Base-by-base conservation (phyloP, 2,329 filamentous ascomycete genomes). In the Biscogniauxia mediterranea region DNA sequence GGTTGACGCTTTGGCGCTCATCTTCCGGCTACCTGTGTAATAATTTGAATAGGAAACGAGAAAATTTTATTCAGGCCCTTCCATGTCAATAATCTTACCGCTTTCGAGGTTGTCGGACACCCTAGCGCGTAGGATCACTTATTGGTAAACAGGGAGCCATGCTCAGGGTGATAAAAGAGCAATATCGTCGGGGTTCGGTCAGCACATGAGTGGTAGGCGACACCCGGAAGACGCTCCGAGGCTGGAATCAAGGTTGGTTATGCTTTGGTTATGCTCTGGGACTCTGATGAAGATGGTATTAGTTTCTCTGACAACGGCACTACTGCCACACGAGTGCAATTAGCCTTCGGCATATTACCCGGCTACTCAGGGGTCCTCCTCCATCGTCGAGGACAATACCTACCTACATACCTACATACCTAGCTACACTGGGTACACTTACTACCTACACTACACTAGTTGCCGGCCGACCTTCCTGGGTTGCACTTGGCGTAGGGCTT, bases 41-140 rank as follows among this genome's bases (percentile, higher is more conserved):
- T 54, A 32, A 55, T 42, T 55, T 55, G 50, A 32, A 38, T 55
- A 59, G 38, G 59, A 32, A 32, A 32, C 28, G 28, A 32, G 23
- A 61, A 68, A 68, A 64, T 61, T 62, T 23, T 46, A 46, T 46
- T 46, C 38, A 46, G 38, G 38, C 38, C 38, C 13, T 46, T 46
- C 38, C 38, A 46, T 46, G 38, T 46, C 38, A 46, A 17, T 46
- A 46, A 46, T 46, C 13, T 46, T 46, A 46, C 15, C 38, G 38
- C 5, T 54, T 52, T 59, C 54, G 52, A 58, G 62, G 62, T 62
- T 62, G 64, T 62, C 57, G 63, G 63, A 63, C 23, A 53, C 53
- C 52, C 38, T 46, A 46, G 38, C 38, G 38, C 17, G 38, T 46
- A 46, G 38, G 38, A 46, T 46, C 38, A 17, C 38, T n/a, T n/a